Percentiles rank a stretch among this genome's conserved stretches.
phyloP scores from a whole-genome alignment of 192 early-diverging fungal genomes.

The Entomortierella beljakovae region DNA sequence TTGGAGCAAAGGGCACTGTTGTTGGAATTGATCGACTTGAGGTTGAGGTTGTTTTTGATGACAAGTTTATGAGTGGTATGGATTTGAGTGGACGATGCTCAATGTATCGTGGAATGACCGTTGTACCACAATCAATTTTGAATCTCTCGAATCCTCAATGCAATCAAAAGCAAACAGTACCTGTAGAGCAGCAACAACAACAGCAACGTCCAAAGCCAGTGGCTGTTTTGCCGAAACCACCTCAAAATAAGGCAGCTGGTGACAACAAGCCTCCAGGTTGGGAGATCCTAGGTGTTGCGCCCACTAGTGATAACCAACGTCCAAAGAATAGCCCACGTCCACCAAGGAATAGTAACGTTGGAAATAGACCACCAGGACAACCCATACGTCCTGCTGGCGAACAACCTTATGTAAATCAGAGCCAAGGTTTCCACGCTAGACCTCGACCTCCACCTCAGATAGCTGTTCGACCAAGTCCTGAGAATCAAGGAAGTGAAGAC shows the following conservation, averaged over 20 bases:
- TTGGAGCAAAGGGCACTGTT: constrained; percentile 87
- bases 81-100: constrained; percentile 85
- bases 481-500: constrained; percentile 25
- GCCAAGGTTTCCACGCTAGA: constrained; percentile 40
- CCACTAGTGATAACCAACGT: constrained; percentile 25
- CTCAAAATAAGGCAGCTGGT: constrained; percentile 17
- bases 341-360: not conserved
- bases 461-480: constrained; percentile 22
- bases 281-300: constrained; percentile 44
- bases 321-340: constrained; percentile 30
- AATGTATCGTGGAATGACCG: constrained; percentile 77
- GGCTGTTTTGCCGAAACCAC: constrained; percentile 11
- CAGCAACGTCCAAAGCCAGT: constrained; percentile 10
- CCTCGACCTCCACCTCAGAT: constrained; percentile 33
- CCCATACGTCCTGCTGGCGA: not conserved
- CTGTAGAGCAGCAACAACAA: not conserved
- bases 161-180: constrained; percentile 23
- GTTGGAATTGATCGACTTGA: constrained; percentile 80
- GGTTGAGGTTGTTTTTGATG: constrained; percentile 92
- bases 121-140: constrained; percentile 72
- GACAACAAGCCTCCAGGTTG: constrained; percentile 45
- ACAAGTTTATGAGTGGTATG: constrained; percentile 80
- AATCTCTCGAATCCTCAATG: constrained; percentile 77
- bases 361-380: not conserved
- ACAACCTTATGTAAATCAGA: constrained; percentile 26